These are phyloP conservation scores for Chimonanthus praecox DNA, from an alignment of 164 flowering plant species.

Conservation along the genomic window DNA sequence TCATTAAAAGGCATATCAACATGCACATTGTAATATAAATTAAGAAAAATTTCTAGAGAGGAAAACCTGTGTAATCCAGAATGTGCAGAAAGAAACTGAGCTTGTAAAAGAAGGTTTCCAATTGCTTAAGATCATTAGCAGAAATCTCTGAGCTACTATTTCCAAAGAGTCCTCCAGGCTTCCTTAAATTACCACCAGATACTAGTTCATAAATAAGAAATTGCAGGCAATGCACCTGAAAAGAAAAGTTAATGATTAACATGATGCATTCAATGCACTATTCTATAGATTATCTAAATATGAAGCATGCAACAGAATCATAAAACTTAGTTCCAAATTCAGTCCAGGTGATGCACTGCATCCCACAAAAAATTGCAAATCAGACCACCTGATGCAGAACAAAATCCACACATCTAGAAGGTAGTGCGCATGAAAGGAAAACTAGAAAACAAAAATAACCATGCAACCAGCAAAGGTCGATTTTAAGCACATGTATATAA, in stretches of 20 bases:
- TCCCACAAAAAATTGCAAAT: no score
- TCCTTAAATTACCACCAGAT: constrained; percentile 92
- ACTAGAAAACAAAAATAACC: no score
- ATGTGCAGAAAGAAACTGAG: constrained; percentile 92
- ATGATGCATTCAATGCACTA: no score
- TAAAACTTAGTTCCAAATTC: not conserved
- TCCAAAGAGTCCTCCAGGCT: constrained; percentile 94
- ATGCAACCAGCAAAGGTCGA: no score
- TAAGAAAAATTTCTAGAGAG: constrained; percentile 5
- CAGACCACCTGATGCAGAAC: no score
- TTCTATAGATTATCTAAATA: no score
- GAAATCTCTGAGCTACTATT: constrained; percentile 82
- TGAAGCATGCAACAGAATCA: not conserved
- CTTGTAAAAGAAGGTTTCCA: constrained; percentile 97
- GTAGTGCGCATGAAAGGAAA: no score
- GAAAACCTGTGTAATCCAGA: constrained; percentile 83
- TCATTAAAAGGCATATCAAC: not conserved
- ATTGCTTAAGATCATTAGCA: constrained; percentile 73
- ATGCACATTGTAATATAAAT: not conserved
- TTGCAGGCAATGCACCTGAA: constrained; percentile 95
- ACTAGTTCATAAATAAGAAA: constrained; percentile 94
- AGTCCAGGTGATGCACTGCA: not conserved
- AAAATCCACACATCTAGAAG: no score
- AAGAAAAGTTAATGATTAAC: not conserved
- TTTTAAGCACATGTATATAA: no score